A percentile compares a stretch with the other conserved stretches of the same genome.
These are phyloP conservation scores for Apiotrichum domesticum DNA, from an alignment of 1,284 basidiomycete genomes.

Conservation along the genomic window DNA sequence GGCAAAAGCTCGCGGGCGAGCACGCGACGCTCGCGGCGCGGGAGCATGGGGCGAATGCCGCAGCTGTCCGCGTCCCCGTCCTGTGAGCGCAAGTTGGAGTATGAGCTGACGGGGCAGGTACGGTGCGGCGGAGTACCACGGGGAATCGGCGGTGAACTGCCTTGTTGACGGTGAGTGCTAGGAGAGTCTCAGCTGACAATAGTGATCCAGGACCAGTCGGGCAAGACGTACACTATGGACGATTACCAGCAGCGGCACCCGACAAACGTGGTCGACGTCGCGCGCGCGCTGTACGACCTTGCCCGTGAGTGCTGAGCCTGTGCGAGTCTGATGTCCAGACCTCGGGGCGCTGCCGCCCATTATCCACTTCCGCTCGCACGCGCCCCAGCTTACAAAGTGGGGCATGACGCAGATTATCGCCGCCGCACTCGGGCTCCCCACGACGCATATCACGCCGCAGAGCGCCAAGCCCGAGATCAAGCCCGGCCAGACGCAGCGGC, in stretches of 20 bases:
- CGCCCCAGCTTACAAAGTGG: conserved; percentile 49
- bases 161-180: conserved; percentile 42
- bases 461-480: conserved; percentile 24
- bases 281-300: conserved; percentile 46
- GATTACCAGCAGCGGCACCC: conserved; percentile 49
- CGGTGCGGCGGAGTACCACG: conserved; percentile 46
- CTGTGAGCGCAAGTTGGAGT: conserved; percentile 23
- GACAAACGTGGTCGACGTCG: conserved; percentile 50
- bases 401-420: conserved; percentile 48
- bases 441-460: conserved; percentile 37
- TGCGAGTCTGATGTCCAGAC: conserved; percentile 13
- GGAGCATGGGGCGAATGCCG: conserved; percentile 29
- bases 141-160: conserved; percentile 50
- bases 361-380: conserved; percentile 49
- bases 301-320: conserved; percentile 21
- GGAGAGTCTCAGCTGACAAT: not conserved
- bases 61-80: conserved; percentile 47
- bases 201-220: conserved; percentile 48
- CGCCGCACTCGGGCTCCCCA: conserved; percentile 30
- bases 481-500: conserved; percentile 36
- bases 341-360: conserved; percentile 37
- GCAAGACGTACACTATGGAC: conserved; percentile 49
- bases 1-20: conserved; percentile 44
- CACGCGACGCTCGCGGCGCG: conserved; percentile 30
- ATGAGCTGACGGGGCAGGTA: conserved; percentile 39